Evolutionary conservation across 371 early-diverging fungal genomes (phyloP).

Genomic region (Batkoa obscura): DNA sequence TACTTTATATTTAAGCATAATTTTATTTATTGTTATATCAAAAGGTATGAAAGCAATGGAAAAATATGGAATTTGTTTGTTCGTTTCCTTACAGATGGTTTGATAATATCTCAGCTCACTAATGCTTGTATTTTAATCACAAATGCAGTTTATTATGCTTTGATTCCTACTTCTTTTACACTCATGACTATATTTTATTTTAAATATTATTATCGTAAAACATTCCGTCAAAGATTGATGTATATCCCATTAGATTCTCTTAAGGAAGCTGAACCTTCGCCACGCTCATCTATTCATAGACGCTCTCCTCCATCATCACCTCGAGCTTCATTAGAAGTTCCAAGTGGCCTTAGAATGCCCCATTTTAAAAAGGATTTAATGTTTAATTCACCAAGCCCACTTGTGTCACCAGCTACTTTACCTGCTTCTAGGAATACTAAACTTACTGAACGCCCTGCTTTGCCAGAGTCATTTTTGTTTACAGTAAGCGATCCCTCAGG

Average conservation of each 20-base stretch:
- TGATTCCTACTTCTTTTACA: conserved; percentile 23
- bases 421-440: not conserved
- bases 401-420: not conserved
- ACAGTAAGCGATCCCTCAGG: not conserved
- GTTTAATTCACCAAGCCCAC: not conserved
- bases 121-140: conserved; percentile 58
- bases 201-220: conserved; percentile 27
- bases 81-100: conserved; percentile 52
- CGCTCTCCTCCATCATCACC: not conserved
- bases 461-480: not conserved
- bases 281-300: not conserved
- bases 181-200: conserved; percentile 28
- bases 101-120: conserved; percentile 68
- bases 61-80: conserved; percentile 52
- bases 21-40: conserved; percentile 65
- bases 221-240: conserved; percentile 30
- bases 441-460: not conserved
- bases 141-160: conserved; percentile 25
- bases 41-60: conserved; percentile 64
- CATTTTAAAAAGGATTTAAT: too few species aligned
- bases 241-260: conserved; percentile 18
- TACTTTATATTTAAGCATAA: conserved; percentile 60
- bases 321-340: not conserved
- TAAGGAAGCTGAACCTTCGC: conserved; percentile 1
- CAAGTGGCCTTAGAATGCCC: not conserved